Percentiles rank a stretch among this genome's conserved stretches.
phyloP scores from a whole-genome alignment of 2,329 filamentous ascomycete genomes.

The Pseudogymnoascus sp. region DNA sequence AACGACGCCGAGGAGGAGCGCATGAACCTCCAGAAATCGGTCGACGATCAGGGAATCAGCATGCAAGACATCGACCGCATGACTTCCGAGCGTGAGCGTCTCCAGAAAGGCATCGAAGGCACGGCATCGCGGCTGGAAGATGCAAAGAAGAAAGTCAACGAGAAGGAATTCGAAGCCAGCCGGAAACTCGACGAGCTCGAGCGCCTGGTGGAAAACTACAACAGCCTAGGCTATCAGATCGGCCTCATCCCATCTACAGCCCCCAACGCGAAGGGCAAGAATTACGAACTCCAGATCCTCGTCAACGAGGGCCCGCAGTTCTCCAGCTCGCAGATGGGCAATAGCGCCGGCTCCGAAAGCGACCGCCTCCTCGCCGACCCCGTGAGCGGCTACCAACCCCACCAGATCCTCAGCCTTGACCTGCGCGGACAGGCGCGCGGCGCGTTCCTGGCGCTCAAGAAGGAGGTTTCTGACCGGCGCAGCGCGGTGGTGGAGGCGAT shows the following conservation, averaged over 20 bases:
- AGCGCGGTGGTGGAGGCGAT: slow-evolving; percentile 77
- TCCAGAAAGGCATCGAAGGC: slow-evolving; percentile 80
- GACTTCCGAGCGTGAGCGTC: slow-evolving; percentile 86
- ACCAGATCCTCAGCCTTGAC: slow-evolving; percentile 82
- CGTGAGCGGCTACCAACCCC: slow-evolving; percentile 79
- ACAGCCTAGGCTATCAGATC: slow-evolving; percentile 88
- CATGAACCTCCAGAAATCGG: slow-evolving; percentile 67
- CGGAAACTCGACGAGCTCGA: slow-evolving; percentile 88
- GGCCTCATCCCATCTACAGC: slow-evolving; percentile 80
- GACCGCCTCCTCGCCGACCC: slow-evolving; percentile 77
- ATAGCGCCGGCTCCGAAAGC: slow-evolving; percentile 36
- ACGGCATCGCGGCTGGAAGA: slow-evolving; percentile 73
- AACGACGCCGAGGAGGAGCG: slow-evolving; percentile 77
- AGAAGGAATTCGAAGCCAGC: slow-evolving; percentile 83
- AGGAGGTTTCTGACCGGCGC: slow-evolving; percentile 85
- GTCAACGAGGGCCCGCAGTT: slow-evolving; percentile 74
- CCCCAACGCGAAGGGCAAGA: slow-evolving; percentile 71
- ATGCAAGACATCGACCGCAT: slow-evolving; percentile 99
- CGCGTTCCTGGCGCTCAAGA: slow-evolving; percentile 68
- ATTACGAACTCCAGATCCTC: slow-evolving; percentile 80
- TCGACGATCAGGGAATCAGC: slow-evolving; percentile 89
- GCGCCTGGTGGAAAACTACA: slow-evolving; percentile 80
- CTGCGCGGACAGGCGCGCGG: slow-evolving; percentile 74
- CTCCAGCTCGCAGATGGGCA: slow-evolving; percentile 48
- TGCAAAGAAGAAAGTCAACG: slow-evolving; percentile 68